These are phyloP conservation scores for Melanomma pulvis-pyrius DNA, from an alignment of 495 filamentous ascomycete genomes.

Conservation along the genomic window DNA sequence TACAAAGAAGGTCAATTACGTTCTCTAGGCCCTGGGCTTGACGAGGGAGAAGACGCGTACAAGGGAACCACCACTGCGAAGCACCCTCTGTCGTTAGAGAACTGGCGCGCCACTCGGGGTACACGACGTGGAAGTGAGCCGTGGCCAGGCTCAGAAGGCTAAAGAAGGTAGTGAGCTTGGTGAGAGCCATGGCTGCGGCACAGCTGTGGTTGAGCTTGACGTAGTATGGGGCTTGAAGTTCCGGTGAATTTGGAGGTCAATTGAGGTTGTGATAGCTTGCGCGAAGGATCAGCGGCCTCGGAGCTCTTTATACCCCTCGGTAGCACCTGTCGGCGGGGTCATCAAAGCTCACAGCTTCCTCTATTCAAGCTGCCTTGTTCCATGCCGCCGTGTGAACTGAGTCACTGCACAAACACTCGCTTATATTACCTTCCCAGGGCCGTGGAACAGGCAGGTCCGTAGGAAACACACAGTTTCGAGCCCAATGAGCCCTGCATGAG, in stretches of 20 bases:
- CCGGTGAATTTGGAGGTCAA: neutral
- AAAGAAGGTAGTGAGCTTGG: conserved; percentile 42
- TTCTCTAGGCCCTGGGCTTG: too few relatives aligned
- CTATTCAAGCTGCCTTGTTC: neutral
- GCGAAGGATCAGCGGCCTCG: neutral
- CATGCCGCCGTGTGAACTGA: neutral
- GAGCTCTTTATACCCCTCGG: conserved; percentile 6
- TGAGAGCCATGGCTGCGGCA: conserved; percentile 3
- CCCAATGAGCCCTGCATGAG: conserved; percentile 1
- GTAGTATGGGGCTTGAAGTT: neutral
- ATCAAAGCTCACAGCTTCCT: neutral
- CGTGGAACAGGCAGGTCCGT: neutral
- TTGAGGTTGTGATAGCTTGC: neutral
- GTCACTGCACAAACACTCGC: neutral
- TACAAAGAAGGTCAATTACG: conserved; percentile 34
- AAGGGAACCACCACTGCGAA: conserved; percentile 62
- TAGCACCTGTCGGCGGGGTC: neutral
- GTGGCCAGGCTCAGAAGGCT: conserved; percentile 47
- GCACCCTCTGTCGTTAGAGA: conserved; percentile 46
- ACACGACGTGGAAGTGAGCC: conserved; percentile 62
- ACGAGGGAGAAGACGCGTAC: conserved; percentile 44
- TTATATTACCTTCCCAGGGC: neutral
- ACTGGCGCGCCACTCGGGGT: conserved; percentile 61
- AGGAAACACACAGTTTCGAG: neutral
- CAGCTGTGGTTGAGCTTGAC: neutral